A percentile compares a stretch with the other conserved stretches of the same genome.
Evolutionary conservation across 2,329 filamentous ascomycete species (phyloP).

Genomic region (Botrytis elliptica): DNA sequence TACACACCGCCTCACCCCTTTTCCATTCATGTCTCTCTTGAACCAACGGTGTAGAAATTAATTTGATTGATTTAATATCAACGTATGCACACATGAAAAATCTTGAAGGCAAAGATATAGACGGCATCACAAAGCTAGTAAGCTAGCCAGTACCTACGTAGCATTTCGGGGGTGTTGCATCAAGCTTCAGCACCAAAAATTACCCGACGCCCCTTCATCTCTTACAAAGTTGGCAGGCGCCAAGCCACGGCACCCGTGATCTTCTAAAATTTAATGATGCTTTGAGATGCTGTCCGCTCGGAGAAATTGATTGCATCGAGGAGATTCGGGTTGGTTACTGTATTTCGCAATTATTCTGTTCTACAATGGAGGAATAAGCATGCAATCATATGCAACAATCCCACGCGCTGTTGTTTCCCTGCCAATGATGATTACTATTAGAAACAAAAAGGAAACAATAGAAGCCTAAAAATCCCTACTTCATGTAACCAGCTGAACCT

Average conservation of each 20-base stretch:
- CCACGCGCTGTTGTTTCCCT: conserved; percentile 3
- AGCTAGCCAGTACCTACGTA: neutral
- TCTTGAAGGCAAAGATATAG: neutral
- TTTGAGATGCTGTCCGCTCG: neutral
- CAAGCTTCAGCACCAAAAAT: conserved; percentile 13
- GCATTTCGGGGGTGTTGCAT: conserved; percentile 12
- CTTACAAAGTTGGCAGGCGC: conserved; percentile 8
- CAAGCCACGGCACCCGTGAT: conserved; percentile 13
- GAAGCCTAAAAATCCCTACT: conserved; percentile 4
- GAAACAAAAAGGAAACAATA: conserved; percentile 6
- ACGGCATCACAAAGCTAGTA: neutral
- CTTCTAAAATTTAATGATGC: neutral
- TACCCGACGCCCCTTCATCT: conserved; percentile 18
- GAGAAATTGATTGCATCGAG: conserved; percentile 14
- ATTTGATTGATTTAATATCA: conserved; percentile 11
- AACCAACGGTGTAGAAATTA: neutral
- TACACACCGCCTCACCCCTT: conserved; percentile 12
- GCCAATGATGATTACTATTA: conserved; percentile 6
- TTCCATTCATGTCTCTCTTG: neutral
- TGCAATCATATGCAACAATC: neutral
- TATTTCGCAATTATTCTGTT: neutral
- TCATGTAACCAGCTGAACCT: conserved; percentile 7
- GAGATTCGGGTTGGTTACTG: conserved; percentile 1
- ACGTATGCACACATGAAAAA: neutral
- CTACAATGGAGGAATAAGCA: conserved; percentile 1